Percentiles rank a stretch among this genome's conserved stretches.
Conservation (phyloP, 1,284 basidiomycete genomes). For the Boletus smithii region DNA sequence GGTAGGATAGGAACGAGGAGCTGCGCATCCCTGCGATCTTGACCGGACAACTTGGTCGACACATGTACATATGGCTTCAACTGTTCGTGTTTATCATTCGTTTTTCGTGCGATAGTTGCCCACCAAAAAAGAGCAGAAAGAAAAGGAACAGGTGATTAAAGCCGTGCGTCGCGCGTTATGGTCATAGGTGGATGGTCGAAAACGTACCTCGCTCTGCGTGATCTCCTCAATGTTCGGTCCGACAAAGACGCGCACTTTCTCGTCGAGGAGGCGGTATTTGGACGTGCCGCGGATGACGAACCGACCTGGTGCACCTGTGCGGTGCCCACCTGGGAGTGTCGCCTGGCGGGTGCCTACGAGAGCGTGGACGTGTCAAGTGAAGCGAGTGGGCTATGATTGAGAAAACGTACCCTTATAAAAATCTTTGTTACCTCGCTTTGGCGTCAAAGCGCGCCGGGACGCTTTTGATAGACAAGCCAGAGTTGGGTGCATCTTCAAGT, state of each 20-base stretch:
- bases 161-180: not conserved
- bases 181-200: not conserved
- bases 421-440: conserved; percentile 88
- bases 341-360: conserved; percentile 75
- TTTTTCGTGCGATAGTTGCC: not conserved
- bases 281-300: conserved; percentile 73
- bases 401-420: conserved; percentile 78
- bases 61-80: conserved; percentile 45
- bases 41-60: conserved; percentile 21
- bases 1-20: conserved; percentile 26
- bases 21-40: conserved; percentile 28
- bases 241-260: conserved; percentile 80
- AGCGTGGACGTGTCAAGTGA: conserved; percentile 1
- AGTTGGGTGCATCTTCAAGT: conserved; percentile 59
- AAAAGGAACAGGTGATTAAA: not conserved
- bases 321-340: conserved; percentile 75
- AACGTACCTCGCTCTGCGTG: conserved; percentile 56
- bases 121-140: not conserved
- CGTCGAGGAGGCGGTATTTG: conserved; percentile 77
- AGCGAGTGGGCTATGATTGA: not conserved
- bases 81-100: conserved; percentile 25
- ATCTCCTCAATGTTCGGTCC: conserved; percentile 73
- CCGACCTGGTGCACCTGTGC: conserved; percentile 83
- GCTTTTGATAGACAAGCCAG: conserved; percentile 70
- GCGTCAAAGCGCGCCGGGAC: conserved; percentile 72